Percentiles rank a stretch among this genome's conserved stretches.
phyloP scores from a whole-genome alignment of 805 yeast species.

The Allodekkera sacchari region DNA sequence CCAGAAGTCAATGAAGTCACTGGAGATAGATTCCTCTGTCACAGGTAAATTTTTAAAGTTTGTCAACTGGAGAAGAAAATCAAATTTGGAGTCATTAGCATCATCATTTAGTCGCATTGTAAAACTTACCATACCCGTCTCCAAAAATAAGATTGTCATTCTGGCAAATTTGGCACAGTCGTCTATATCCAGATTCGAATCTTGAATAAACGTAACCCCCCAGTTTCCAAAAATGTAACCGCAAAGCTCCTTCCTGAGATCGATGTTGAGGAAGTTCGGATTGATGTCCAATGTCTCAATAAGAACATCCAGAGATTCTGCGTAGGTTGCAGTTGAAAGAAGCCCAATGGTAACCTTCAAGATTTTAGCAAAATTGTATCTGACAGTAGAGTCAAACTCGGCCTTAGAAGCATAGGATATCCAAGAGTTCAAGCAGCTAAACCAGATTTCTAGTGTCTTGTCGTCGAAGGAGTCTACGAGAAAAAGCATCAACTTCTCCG shows the following conservation, averaged over 20 bases:
- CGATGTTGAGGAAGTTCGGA: conserved; percentile 29
- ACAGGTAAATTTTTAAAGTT: conserved; percentile 50
- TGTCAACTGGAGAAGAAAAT: conserved; percentile 44
- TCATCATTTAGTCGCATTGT: conserved; percentile 31
- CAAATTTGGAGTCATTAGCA: conserved; percentile 32
- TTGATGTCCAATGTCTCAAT: conserved; percentile 40
- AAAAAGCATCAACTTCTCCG: conserved; percentile 21
- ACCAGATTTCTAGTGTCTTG: conserved; percentile 11
- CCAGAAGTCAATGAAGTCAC: conserved; percentile 60
- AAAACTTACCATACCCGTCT: conserved; percentile 35
- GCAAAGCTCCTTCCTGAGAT: conserved; percentile 23
- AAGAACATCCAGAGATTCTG: conserved; percentile 26
- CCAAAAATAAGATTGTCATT: conserved; percentile 37
- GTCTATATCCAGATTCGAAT: conserved; percentile 27
- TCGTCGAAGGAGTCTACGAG: conserved; percentile 4
- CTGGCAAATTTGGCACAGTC: conserved; percentile 35
- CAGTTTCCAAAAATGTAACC: conserved; percentile 36
- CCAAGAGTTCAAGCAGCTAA: conserved; percentile 29
- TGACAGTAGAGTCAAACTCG: conserved; percentile 23
- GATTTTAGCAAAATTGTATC: conserved; percentile 17
- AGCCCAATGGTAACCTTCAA: conserved; percentile 13
- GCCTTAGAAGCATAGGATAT: conserved; percentile 29
- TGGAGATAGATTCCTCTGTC: conserved; percentile 49
- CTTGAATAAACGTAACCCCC: conserved; percentile 32
- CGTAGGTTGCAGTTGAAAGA: conserved; percentile 9